Percentiles rank a stretch among this genome's conserved stretches.
These are phyloP conservation scores for Aeminium ludgeri DNA, from an alignment of 495 filamentous ascomycete genomes.

Conservation along the genomic window DNA sequence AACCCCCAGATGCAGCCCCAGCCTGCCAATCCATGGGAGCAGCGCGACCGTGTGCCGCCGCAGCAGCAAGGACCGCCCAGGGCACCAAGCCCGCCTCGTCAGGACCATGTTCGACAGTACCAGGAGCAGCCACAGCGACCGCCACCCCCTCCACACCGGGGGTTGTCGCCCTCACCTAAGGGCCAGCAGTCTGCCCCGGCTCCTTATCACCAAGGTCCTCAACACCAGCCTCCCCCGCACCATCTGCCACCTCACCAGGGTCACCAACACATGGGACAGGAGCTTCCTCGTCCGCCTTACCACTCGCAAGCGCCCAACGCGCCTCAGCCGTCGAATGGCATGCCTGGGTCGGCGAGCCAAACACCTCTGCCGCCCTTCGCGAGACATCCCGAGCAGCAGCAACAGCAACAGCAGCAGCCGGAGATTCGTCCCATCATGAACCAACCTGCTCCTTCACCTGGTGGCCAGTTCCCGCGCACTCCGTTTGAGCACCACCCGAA, in stretches of 20 bases:
- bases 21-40: slow-evolving; percentile 60
- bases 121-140: slow-evolving; percentile 48
- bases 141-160: slow-evolving; percentile 30
- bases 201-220: slow-evolving; percentile 45
- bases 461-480: slow-evolving; percentile 62
- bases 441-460: slow-evolving; percentile 67
- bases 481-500: slow-evolving; percentile 59
- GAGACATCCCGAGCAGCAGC: slow-evolving; percentile 24
- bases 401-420: slow-evolving; percentile 19
- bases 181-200: slow-evolving; percentile 37
- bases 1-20: slow-evolving; percentile 49
- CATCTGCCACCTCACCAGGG: slow-evolving; percentile 10
- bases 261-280: slow-evolving; percentile 7
- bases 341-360: slow-evolving; percentile 21
- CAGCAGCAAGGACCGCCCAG: slow-evolving; percentile 37
- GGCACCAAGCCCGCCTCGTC: slow-evolving; percentile 33
- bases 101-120: slow-evolving; percentile 57
- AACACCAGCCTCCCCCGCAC: slow-evolving; percentile 41
- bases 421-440: slow-evolving; percentile 80
- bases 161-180: slow-evolving; percentile 47
- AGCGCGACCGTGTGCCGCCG: slow-evolving; percentile 49
- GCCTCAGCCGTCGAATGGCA: slow-evolving; percentile 37
- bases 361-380: slow-evolving; percentile 38
- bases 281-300: slow-evolving; percentile 8
- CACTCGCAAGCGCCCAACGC: slow-evolving; percentile 19